Evolutionary conservation across 106 monocot genomes (phyloP).

Genomic region (Dendrobium huoshanense): DNA sequence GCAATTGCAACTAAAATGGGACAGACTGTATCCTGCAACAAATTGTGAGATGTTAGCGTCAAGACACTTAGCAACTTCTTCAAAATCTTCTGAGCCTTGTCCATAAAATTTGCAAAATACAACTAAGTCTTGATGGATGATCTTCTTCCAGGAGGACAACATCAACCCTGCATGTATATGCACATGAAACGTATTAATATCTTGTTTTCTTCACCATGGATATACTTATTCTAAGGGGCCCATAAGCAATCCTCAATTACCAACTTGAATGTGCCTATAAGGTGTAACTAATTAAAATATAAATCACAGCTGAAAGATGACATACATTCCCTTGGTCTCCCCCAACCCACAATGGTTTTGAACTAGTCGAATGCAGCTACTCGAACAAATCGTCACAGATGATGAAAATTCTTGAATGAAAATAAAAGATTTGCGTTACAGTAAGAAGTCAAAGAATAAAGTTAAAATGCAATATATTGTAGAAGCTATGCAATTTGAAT

Average conservation of each 20-base stretch:
- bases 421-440: background rate
- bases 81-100: conserved; percentile 53
- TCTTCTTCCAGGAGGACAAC: conserved; percentile 35
- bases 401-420: conserved; percentile 4
- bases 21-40: conserved; percentile 87
- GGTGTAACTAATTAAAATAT: background rate
- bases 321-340: background rate
- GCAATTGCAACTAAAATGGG: conserved; percentile 62
- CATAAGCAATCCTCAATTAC: conserved; percentile 8
- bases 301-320: background rate
- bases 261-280: conserved; percentile 8
- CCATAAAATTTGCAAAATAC: conserved; percentile 50
- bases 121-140: conserved; percentile 38
- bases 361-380: background rate
- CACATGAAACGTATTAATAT: conserved; percentile 45
- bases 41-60: conserved; percentile 46
- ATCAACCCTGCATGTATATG: conserved; percentile 54
- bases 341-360: background rate
- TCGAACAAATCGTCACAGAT: background rate
- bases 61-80: conserved; percentile 41
- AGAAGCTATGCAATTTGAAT: background rate
- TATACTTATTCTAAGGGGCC: conserved; percentile 25
- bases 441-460: background rate
- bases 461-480: background rate
- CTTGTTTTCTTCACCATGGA: conserved; percentile 15